Base-by-base conservation (phyloP, 768 basidiomycete species). In the Boletus rubropictus region DNA sequence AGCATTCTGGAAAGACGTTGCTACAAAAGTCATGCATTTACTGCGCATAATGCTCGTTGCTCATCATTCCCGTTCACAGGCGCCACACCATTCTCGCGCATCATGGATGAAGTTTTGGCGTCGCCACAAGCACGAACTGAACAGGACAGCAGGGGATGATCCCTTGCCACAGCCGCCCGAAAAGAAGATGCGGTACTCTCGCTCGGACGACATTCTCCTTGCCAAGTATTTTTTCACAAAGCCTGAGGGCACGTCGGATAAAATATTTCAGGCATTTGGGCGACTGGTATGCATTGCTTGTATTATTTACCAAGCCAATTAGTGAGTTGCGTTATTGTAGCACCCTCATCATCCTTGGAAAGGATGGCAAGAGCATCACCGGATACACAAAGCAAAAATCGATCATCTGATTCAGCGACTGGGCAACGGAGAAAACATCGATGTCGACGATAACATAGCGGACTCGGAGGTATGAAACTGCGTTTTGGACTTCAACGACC, bases 41-140 rank as follows among this genome's bases (percentile, higher is more conserved):
- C 7, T 20, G 9, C 5, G 46, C 33, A 24, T 18, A 53, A 15
- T 17, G 0, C 17, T 43, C 44, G 15, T 21, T 20, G 32, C 44
- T 54, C 25, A 56, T 28, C 7, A 9, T 28, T 31, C 32, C 21
- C n/a, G 18, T 42, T 39, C 18, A 18, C 57, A 88, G 85, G 89
- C 89, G 0, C 89, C 89, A 0, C 89, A 92, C 65, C 89, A 92
- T 60, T 91, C 89, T 21, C 82, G 88, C 31, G 89, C 89, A 39
- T 92, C 89, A 6, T 92, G 89, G 89, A 89, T 92, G 87, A 92
- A 92, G 66, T 92, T 82, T 65, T 92, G 88, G 80, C 77, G 89
- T 14, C 73, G 89, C 46, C 89, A 92, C 63, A 89, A 88, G 55
- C 89, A 92, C 56, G 89, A 92, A 56, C 69, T 89, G 31, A 75